These are phyloP conservation scores for Barnettozyma botsteinii DNA, from an alignment of 805 yeast species.

Conservation along the genomic window DNA sequence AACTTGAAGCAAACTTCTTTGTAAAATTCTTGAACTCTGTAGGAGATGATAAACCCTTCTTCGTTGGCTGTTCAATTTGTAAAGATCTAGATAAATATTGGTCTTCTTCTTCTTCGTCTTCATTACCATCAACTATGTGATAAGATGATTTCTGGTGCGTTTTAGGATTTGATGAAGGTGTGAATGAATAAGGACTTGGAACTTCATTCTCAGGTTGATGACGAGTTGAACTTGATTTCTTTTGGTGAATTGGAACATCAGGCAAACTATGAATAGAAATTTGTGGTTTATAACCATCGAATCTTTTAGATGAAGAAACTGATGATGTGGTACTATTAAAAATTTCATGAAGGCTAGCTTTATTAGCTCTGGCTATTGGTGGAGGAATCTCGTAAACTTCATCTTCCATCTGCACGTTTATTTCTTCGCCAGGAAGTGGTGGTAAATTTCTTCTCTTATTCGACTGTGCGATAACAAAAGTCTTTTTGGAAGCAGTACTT, in stretches of 20 bases:
- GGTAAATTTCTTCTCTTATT: constrained; percentile 24
- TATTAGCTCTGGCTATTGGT: constrained; percentile 18
- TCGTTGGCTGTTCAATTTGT: constrained; percentile 2
- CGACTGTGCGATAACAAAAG: not conserved
- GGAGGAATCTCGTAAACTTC: constrained; percentile 15
- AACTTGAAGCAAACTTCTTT: constrained; percentile 15
- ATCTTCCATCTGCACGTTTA: not conserved
- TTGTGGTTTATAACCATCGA: constrained; percentile 2
- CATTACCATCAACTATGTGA: constrained; percentile 2
- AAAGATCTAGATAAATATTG: not conserved
- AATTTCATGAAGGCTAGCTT: not conserved
- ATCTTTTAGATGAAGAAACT: constrained; percentile 1
- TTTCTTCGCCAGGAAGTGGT: constrained; percentile 23
- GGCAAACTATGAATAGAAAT: constrained; percentile 20
- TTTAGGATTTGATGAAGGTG: constrained; percentile 2
- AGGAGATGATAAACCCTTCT: not conserved
- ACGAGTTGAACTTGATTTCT: not conserved
- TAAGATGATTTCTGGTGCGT: not conserved
- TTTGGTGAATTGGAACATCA: constrained; percentile 18
- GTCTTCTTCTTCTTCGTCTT: not conserved
- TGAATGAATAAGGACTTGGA: not conserved
- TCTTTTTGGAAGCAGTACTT: constrained; percentile 3
- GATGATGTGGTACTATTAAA: not conserved
- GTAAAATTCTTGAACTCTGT: constrained; percentile 12
- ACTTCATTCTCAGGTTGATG: not conserved